Base-by-base conservation (phyloP, 805 yeast species). In the Blastobotrys parvus region DNA sequence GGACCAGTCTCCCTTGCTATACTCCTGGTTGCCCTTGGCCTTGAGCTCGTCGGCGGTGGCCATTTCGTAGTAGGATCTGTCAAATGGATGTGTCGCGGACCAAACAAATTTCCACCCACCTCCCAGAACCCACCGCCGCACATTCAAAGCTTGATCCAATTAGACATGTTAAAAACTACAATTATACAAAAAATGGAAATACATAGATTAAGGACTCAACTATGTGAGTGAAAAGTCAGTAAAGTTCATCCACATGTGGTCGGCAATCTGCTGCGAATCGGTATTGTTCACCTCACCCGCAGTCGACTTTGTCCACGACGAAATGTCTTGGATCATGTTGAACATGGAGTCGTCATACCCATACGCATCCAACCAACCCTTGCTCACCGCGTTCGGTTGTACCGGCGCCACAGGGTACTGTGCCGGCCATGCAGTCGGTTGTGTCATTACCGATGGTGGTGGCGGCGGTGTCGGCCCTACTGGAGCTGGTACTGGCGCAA, bases 311-410 rank as follows among this genome's bases (percentile, higher is more conserved):
- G 57, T 54, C 57, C 57, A 54, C 13, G 54, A 43, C 3, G 58
- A 54, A 21, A 55, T 55, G 37, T 53, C 57, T 44, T 55, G 58
- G 8, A 55, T 56, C 57, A 55, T 53, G 33, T 55, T 55, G 38
- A 44, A 51, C 47, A 51, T 43, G 23, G 53, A 42, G 21, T 55
- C 57, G 36, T 55, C 59, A 34, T 54, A 55, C 23, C 55, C 53
- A 38, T 49, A 52, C 3, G 45, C 32, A 23, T 53, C 43, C 4
- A 40, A 16, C 43, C 43, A 40, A 2, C 21, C 43, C 15, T 30
- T 29, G 11, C 29, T 25, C 10, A 11, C 29, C 29, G 29, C 29
- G 11, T 25, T 7, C 11, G 7, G 29, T 25, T 25, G 29, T 25
- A 11, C 29, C 29, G 29, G 29, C 11, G 29, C 29, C 10, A 11